A percentile compares a stretch with the other conserved stretches of the same genome.
Conservation (phyloP, 2,329 filamentous ascomycete genomes). For the Ascocoryne sarcoides region DNA sequence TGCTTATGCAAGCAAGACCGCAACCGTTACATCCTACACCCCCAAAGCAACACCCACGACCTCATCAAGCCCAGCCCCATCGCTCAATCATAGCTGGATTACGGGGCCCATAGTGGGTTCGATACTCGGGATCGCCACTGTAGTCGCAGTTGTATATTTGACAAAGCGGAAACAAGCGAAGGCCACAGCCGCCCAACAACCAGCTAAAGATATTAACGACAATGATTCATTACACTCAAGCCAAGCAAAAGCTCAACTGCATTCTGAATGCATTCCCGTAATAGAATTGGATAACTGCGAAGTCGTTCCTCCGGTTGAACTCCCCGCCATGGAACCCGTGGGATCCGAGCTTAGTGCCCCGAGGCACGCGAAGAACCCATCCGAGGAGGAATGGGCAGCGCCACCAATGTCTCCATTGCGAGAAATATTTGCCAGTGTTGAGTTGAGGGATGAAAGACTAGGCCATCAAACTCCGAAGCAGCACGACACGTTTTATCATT, state of each 20-base stretch:
- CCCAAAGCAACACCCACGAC: neutral
- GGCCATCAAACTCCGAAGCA: constrained; percentile 9
- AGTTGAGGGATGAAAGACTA: constrained; percentile 17
- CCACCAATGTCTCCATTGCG: constrained; percentile 17
- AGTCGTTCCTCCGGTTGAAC: constrained; percentile 15
- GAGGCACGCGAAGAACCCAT: constrained; percentile 2
- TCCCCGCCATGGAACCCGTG: constrained; percentile 21
- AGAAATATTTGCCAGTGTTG: constrained; percentile 17
- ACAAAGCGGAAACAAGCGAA: constrained; percentile 15
- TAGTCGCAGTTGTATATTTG: constrained; percentile 22
- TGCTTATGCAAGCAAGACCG: no score
- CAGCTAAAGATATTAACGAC: constrained; percentile 7
- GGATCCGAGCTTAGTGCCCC: constrained; percentile 18
- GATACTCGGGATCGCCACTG: constrained; percentile 18
- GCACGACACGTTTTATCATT: constrained; percentile 24
- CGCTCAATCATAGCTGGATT: constrained; percentile 19
- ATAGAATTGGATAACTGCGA: constrained; percentile 18
- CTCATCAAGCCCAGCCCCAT: neutral
- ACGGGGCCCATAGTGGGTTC: constrained; percentile 21
- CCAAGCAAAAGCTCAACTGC: constrained; percentile 15
- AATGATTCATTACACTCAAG: constrained; percentile 3
- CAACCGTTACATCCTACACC: neutral
- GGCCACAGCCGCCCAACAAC: neutral
- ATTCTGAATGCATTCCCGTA: constrained; percentile 12
- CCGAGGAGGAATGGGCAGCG: constrained; percentile 15